Base-by-base conservation (phyloP, 257 asterid species). In the Nicotiana obtusifolia region DNA sequence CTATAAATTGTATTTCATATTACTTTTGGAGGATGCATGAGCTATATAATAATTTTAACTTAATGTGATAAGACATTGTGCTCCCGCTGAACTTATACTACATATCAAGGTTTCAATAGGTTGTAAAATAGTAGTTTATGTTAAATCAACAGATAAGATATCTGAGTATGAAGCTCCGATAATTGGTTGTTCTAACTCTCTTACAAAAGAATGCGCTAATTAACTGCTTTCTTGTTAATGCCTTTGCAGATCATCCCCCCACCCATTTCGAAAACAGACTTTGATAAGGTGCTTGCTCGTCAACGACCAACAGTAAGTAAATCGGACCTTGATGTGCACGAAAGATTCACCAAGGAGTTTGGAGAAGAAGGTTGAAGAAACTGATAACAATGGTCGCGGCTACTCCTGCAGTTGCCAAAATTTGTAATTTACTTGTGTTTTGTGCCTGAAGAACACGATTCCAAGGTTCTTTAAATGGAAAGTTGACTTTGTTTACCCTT, bases 281-380 rank as follows among this genome's bases (percentile, higher is more conserved):
- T 95, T 19, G 97, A 94, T 61, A 95, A 95, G 90, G 98, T 95
- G 76, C 92, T 94, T 8, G 93, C 97, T 5, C 90, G 97, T 81
- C 99, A 95, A 78, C 87, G 85, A 82, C 99, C 99, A 62, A 95
- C 99, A 10, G 97, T 95, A 68, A 95, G 99, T 92, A 94, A 95
- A 87, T 10, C 91, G 2, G 99, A 95, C 84, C 99, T 95, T 49
- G 94, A 92, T 8, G 95, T 94, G 87, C 99, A 95, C 7, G 99
- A 94, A 90, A 88, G 93, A 89, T 95, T 92, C 88, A 94, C 98
- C 59, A 84, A 84, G 87, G 99, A 95, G 88, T 94, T 92, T 5
- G 99, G 99, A 15, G 98, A 94, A 89, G 99, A 95, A 90, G 99
- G 99, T 54, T 95, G 90, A 93, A 60, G 84, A 82, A 77, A 65